Conservation (phyloP, 768 basidiomycete species). For the Panus rudis region DNA sequence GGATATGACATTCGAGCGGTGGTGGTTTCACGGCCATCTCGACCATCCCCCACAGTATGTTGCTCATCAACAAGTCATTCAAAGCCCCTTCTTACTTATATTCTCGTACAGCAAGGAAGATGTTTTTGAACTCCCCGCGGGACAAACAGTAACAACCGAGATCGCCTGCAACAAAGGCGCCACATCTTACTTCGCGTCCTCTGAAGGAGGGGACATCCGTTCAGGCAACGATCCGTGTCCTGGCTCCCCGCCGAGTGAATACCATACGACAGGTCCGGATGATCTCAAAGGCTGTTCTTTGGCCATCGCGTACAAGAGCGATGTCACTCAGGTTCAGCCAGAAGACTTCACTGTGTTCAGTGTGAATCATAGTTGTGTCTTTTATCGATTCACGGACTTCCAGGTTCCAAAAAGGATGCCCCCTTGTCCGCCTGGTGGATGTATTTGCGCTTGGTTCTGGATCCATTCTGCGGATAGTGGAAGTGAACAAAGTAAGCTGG, state of each 20-base stretch:
- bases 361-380: slow-evolving; percentile 71
- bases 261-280: slow-evolving; percentile 47
- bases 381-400: slow-evolving; percentile 64
- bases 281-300: slow-evolving; percentile 61
- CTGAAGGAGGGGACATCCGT: slow-evolving; percentile 43
- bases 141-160: slow-evolving; percentile 21
- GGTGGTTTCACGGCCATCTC: slow-evolving; percentile 52
- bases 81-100: background rate
- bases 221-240: slow-evolving; percentile 41
- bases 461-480: slow-evolving; percentile 57
- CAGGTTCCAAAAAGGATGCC: slow-evolving; percentile 63
- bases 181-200: slow-evolving; percentile 23
- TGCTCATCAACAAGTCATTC: background rate
- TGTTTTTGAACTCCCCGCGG: slow-evolving; percentile 27
- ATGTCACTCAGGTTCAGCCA: slow-evolving; percentile 50
- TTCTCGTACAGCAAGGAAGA: slow-evolving; percentile 24
- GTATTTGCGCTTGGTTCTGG: slow-evolving; percentile 72
- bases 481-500: slow-evolving; percentile 50
- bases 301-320: slow-evolving; percentile 69
- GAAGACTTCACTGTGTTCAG: slow-evolving; percentile 69
- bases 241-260: slow-evolving; percentile 33
- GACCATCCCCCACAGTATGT: slow-evolving; percentile 37
- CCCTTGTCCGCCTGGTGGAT: slow-evolving; percentile 54
- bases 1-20: slow-evolving; percentile 24
- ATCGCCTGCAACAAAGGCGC: slow-evolving; percentile 27